Base-by-base conservation (phyloP, 148 eudicot genomes). In the Cornus controversa region DNA sequence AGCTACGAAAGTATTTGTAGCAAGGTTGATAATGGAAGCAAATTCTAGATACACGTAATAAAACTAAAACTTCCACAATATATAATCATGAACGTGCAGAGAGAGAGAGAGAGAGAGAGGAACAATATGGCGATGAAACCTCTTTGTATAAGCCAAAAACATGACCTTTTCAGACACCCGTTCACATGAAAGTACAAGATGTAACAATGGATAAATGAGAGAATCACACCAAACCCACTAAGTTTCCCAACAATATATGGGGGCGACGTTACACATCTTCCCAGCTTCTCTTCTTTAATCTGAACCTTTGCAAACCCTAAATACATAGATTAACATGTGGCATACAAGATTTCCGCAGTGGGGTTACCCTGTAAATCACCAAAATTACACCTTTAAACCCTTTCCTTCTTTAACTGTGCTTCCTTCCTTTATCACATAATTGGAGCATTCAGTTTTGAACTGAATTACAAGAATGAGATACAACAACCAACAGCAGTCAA, bases 301-400 rank as follows among this genome's bases (percentile, higher is more conserved):
- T 47, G 3, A 13, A 58, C 47, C 40, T 57, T 76, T 27, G 3
- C 54, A 54, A 72, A 34, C 67, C 66, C 73, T 58, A 81, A 53
- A 72, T 72, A 82, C 78, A 77, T 67, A 78, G 67, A 74, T 70
- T 54, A 78, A 69, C 76, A 70, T 75, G 79, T 75, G 70, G 69
- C 79, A 75, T 78, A 64, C 24, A 66, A 27, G 73, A 74, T 45
- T 54, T 78, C 67, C 27, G 71, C 75, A 67, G 66, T n/a, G 42
- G 66, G 50, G 66, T 69, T 28, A 70, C 76, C 66, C 8, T n/a
- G 53, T 25, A 74, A 70, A 70, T 34, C 45, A 75, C 71, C 71
- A 71, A 70, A 66, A 76, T 20, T 70, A 76, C 67, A 81, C 28
- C 36, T n/a, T 23, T 18, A 76, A 63, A 67, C 60, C 36, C 53